A percentile compares a stretch with the other conserved stretches of the same genome.
phyloP scores from a whole-genome alignment of 2,329 filamentous ascomycete species.

The Elsinoe necatrix region DNA sequence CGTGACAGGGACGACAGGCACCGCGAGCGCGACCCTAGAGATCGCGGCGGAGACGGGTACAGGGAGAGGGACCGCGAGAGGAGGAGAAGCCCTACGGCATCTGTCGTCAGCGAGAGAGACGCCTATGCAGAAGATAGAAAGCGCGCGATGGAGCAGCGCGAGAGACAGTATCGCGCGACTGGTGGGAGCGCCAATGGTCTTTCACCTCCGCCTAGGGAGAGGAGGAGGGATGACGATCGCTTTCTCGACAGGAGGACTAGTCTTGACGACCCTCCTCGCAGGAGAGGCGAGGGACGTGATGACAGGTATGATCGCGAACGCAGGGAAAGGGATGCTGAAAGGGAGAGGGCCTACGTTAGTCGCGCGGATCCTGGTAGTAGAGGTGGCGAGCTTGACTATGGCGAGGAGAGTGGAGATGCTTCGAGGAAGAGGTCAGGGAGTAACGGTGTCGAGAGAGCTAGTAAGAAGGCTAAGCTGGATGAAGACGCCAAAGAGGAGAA shows the following conservation, averaged over 20 bases:
- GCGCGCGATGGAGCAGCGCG: constrained; percentile 86
- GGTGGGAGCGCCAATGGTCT: constrained; percentile 25
- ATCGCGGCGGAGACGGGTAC: constrained; percentile 21
- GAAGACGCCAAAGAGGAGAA: constrained; percentile 44
- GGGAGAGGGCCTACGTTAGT: constrained; percentile 74
- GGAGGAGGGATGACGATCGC: constrained; percentile 21
- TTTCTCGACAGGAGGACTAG: constrained; percentile 18
- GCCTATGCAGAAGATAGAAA: constrained; percentile 74
- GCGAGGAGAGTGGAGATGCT: constrained; percentile 63
- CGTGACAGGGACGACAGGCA: constrained; percentile 39
- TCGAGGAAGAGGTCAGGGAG: constrained; percentile 22
- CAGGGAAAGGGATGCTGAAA: constrained; percentile 79
- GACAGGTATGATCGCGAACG: constrained; percentile 71
- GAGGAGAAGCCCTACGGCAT: constrained; percentile 2
- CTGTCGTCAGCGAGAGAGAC: constrained; percentile 34
- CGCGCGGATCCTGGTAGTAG: constrained; percentile 73
- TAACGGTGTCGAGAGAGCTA: not conserved
- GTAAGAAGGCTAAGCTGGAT: constrained; percentile 16
- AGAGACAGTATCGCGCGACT: constrained; percentile 76
- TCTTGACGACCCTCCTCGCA: constrained; percentile 11
- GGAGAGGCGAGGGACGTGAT: constrained; percentile 24
- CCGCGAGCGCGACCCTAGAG: constrained; percentile 33
- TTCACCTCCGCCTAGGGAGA: constrained; percentile 26
- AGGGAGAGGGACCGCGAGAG: constrained; percentile 56
- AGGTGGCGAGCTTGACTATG: constrained; percentile 85